These are phyloP conservation scores for Cystobasidiaceae sp. DNA, from an alignment of 1,284 basidiomycete species.

Conservation along the genomic window DNA sequence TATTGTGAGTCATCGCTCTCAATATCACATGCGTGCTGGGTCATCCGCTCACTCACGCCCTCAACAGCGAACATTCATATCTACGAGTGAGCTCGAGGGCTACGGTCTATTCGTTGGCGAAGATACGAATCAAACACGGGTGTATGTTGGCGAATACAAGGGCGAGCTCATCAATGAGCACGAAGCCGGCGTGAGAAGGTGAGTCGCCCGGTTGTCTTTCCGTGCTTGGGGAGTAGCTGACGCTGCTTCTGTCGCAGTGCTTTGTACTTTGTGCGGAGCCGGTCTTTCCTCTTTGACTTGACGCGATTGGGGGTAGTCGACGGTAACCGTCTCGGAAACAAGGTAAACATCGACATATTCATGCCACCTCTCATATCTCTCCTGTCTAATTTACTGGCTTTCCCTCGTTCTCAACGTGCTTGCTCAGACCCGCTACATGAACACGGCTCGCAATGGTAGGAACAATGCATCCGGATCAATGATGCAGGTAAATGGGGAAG, in stretches of 20 bases:
- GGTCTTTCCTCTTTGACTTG: slow-evolving; percentile 29
- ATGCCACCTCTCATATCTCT: too few species aligned
- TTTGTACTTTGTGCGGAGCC: slow-evolving; percentile 8
- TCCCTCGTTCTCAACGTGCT: not conserved
- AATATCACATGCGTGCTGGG: too few species aligned
- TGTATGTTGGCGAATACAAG: slow-evolving; percentile 25
- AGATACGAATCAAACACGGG: not conserved
- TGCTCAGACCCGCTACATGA: slow-evolving; percentile 14
- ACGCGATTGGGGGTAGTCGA: slow-evolving; percentile 19
- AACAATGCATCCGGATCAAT: not conserved
- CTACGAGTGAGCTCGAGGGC: slow-evolving; percentile 17
- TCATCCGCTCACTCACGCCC: not conserved
- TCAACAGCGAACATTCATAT: slow-evolving; percentile 22
- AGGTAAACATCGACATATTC: slow-evolving; percentile 1
- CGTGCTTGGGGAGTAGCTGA: too few species aligned
- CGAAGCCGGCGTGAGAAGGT: slow-evolving; percentile 24
- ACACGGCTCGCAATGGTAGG: not conserved
- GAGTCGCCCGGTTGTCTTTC: not conserved
- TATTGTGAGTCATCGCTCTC: slow-evolving; percentile 18
- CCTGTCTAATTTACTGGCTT: not conserved
- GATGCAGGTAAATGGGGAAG: slow-evolving; percentile 14
- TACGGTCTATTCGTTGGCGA: slow-evolving; percentile 27
- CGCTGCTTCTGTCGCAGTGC: too few species aligned
- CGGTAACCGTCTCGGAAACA: slow-evolving; percentile 22
- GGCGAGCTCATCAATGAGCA: slow-evolving; percentile 29